These are phyloP conservation scores for Microbotryomycetes sp. DNA, from an alignment of 1,284 basidiomycete species.

Conservation along the genomic window DNA sequence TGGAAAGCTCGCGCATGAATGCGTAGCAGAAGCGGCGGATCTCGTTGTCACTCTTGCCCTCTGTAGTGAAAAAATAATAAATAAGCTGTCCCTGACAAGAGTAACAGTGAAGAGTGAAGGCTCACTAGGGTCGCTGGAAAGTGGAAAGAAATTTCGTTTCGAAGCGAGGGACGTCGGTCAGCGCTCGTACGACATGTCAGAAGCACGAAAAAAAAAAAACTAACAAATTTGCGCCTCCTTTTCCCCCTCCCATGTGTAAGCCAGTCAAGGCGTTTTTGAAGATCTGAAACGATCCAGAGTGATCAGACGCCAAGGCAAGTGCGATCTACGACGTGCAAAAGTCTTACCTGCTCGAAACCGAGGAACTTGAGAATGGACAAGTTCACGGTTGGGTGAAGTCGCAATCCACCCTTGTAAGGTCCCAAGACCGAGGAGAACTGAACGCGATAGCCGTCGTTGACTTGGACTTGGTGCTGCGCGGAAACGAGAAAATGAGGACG, in stretches of 20 bases:
- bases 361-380: slow-evolving; percentile 80
- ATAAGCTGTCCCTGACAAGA: slow-evolving; percentile 41
- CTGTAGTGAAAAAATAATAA: slow-evolving; percentile 72
- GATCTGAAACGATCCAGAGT: too few relatives aligned
- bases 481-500: background rate
- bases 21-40: slow-evolving; percentile 63
- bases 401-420: slow-evolving; percentile 76
- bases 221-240: slow-evolving; percentile 43
- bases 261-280: slow-evolving; percentile 81
- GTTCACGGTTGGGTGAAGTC: slow-evolving; percentile 74
- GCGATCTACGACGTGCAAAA: too few relatives aligned
- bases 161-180: slow-evolving; percentile 2
- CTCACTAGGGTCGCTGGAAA: too few relatives aligned
- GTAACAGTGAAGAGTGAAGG: background rate
- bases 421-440: slow-evolving; percentile 76
- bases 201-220: background rate
- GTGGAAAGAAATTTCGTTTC: too few relatives aligned
- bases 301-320: too few relatives aligned
- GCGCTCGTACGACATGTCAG: background rate
- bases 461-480: slow-evolving; percentile 52
- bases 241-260: slow-evolving; percentile 65
- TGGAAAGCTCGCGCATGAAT: slow-evolving; percentile 66
- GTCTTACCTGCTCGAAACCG: slow-evolving; percentile 62
- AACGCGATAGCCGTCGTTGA: slow-evolving; percentile 70
- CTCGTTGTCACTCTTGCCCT: slow-evolving; percentile 70